Evolutionary conservation across 306 rosid species (phyloP).

Genomic region (Cotoneaster glaucophyllus): DNA sequence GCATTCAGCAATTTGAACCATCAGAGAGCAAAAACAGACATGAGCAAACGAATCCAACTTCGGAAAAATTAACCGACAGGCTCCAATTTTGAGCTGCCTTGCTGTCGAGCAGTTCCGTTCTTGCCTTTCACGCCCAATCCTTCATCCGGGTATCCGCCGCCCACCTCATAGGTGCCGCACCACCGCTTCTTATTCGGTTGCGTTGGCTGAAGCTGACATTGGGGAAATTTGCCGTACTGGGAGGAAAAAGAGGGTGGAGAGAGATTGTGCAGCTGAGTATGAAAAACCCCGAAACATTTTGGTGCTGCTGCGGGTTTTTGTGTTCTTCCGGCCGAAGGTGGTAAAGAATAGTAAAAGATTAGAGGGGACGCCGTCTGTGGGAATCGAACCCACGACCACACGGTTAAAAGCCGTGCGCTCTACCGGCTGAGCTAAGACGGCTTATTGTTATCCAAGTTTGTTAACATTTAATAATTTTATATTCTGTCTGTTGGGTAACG

Average conservation of each 20-base stretch:
- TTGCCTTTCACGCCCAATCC: conserved; percentile 22
- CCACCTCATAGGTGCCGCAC: conserved; percentile 56
- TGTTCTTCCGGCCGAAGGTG: background rate
- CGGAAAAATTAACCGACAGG: background rate
- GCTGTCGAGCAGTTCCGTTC: conserved; percentile 6
- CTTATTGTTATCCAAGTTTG: no score
- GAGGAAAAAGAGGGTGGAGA: background rate
- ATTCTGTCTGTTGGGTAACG: no score
- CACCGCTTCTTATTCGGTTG: conserved; percentile 6
- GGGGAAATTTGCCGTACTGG: background rate
- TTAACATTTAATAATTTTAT: no score
- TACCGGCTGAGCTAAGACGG: no score
- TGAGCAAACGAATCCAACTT: background rate
- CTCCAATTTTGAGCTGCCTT: conserved; percentile 16
- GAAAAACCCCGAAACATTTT: conserved; percentile 1
- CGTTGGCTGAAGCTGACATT: no score
- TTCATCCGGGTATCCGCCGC: conserved; percentile 59
- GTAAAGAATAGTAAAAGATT: background rate
- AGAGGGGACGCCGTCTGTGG: background rate
- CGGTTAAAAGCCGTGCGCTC: background rate
- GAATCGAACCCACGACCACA: background rate
- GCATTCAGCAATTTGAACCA: background rate
- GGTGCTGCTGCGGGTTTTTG: conserved; percentile 13
- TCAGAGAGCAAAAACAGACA: background rate
- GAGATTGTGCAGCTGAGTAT: background rate